Conservation (phyloP, 2,329 filamentous ascomycete species). For the Davidsoniella australis region DNA sequence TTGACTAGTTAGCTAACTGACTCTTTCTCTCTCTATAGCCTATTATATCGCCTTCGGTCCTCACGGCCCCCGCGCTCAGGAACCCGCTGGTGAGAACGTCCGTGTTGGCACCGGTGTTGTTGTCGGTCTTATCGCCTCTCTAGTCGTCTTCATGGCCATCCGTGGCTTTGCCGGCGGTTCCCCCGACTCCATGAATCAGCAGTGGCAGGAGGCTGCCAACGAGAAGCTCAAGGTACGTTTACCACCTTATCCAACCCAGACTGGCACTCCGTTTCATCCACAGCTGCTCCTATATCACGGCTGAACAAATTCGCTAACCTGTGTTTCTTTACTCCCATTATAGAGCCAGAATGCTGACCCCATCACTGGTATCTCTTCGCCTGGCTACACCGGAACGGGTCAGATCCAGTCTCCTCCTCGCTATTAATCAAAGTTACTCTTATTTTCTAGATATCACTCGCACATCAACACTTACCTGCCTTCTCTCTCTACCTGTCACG, state of each 20-base stretch:
- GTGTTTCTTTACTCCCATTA: slow-evolving; percentile 12
- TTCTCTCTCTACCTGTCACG: neutral
- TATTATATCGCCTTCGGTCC: slow-evolving; percentile 98
- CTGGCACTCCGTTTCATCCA: neutral
- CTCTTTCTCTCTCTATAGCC: slow-evolving; percentile 36
- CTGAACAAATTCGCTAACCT: slow-evolving; percentile 9
- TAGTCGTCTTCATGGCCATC: slow-evolving; percentile 54
- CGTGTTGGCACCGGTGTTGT: slow-evolving; percentile 60
- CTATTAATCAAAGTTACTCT: slow-evolving; percentile 21
- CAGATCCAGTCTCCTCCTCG: slow-evolving; percentile 54
- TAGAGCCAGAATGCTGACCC: slow-evolving; percentile 75
- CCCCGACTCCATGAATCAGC: slow-evolving; percentile 84
- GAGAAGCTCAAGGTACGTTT: slow-evolving; percentile 74
- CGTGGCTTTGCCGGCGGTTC: slow-evolving; percentile 54
- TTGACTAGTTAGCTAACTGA: too few relatives aligned
- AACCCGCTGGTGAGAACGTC: slow-evolving; percentile 70
- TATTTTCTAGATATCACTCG: neutral
- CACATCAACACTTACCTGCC: neutral
- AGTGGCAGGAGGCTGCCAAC: slow-evolving; percentile 91
- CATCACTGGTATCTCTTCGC: slow-evolving; percentile 65
- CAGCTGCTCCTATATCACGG: slow-evolving; percentile 10
- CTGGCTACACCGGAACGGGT: slow-evolving; percentile 62
- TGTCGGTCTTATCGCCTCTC: slow-evolving; percentile 47
- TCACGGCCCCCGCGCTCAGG: slow-evolving; percentile 73
- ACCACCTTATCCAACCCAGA: neutral